Evolutionary conservation across 2,329 filamentous ascomycete species (phyloP).

Genomic region (Pseudogymnoascus sp.): DNA sequence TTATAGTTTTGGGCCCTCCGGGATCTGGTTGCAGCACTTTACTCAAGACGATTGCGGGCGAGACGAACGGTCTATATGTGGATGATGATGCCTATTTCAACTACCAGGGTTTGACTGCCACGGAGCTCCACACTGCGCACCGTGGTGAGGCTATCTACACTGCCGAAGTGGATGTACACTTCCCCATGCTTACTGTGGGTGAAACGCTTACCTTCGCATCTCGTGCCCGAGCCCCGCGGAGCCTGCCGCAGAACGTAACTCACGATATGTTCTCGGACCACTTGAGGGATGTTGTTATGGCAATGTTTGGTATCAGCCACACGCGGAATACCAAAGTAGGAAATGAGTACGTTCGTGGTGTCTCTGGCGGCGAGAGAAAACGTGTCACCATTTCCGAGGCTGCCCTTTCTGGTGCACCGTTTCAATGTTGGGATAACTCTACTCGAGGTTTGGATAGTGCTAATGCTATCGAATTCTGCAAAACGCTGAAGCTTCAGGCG

Average conservation of each 20-base stretch:
- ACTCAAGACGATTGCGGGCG: conserved; percentile 45
- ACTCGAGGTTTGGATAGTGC: conserved; percentile 66
- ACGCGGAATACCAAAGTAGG: conserved; percentile 66
- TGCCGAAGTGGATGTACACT: conserved; percentile 67
- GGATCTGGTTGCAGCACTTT: conserved; percentile 45
- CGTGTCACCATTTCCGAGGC: conserved; percentile 76
- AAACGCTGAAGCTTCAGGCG: conserved; percentile 54
- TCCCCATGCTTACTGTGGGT: conserved; percentile 64
- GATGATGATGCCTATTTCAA: conserved; percentile 43
- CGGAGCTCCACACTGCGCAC: conserved; percentile 45
- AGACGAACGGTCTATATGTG: conserved; percentile 48
- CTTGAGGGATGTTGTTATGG: conserved; percentile 53
- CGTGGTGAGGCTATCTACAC: conserved; percentile 63
- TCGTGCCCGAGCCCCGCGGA: conserved; percentile 56
- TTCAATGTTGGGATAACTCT: conserved; percentile 66
- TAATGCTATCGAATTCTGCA: conserved; percentile 64
- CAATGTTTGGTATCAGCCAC: conserved; percentile 63
- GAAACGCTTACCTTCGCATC: conserved; percentile 68
- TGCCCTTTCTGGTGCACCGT: conserved; percentile 46
- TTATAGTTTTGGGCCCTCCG: conserved; percentile 41
- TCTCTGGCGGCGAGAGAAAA: conserved; percentile 64
- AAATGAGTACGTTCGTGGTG: conserved; percentile 60
- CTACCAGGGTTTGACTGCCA: conserved; percentile 48
- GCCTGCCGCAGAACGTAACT: conserved; percentile 51
- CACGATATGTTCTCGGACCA: conserved; percentile 41